Base-by-base conservation (phyloP, 331 rosid species). In the Malus hybrid region DNA sequence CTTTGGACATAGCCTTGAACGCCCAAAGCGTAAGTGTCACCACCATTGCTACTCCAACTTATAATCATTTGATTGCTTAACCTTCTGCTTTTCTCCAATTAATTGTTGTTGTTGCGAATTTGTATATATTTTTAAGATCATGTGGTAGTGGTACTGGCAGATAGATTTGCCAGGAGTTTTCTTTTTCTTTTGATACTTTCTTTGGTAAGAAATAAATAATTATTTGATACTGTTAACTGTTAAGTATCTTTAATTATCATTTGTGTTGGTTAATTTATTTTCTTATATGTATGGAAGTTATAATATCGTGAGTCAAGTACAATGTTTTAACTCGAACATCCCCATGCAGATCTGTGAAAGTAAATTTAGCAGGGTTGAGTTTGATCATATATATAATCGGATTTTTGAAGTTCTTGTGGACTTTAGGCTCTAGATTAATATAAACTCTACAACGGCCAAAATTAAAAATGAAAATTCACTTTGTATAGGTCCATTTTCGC, bases 21-120 rank as follows among this genome's bases (percentile, higher is more conserved):
- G 11, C 65, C 10, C 65, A 60, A 60, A 33, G 19, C 24, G 29
- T 65, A 15, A 65, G 33, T 76, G 59, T 87, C 92, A 2, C 84
- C 86, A 0, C 89, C 92, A 22, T 85, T 11, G 54, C 64, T 15
- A 63, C 67, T 29, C 34, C 34, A 29, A 63, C 33, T 6, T 2
- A 63, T 63, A 18, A 6, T 29, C 67, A 63, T 29, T 63, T 13
- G 20, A 29, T 63, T 63, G 67, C n/a, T 14, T 42, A 42, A 42
- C 48, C 14, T 42, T 10, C 48, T 14, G 18, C 16, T 14, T 28
- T 62, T 28, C 36, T 62, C n/a, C 13, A 62, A 62, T 3, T 62
- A 62, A 13, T 60, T 60, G 6, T 60, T 11, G 32, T 57, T 9
- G 27, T 50, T 52, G 10, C 2, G 22, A 52, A 15, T 50, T 52